Percentiles rank a stretch among this genome's conserved stretches.
These are phyloP conservation scores for Anthoceros angustus DNA, from an alignment of 225 moss, liverwort and hornwort species.

Conservation along the genomic window DNA sequence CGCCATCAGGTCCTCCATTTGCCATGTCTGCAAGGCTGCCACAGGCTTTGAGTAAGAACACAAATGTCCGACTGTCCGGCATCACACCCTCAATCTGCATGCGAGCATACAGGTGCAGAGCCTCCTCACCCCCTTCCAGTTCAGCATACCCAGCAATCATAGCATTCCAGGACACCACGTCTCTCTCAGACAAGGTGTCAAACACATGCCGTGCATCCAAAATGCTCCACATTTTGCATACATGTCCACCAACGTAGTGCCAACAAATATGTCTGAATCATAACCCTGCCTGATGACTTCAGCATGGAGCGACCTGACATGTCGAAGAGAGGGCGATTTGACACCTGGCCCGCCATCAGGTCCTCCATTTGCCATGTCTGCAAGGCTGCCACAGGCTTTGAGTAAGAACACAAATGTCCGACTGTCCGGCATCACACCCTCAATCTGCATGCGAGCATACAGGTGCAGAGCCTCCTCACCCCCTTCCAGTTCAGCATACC, in stretches of 20 bases:
- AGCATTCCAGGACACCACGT: background rate
- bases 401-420: background rate
- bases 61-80: background rate
- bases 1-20: background rate
- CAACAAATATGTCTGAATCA: background rate
- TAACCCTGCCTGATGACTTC: background rate
- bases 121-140: background rate
- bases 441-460: background rate
- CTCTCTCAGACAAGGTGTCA: background rate
- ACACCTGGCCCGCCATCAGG: background rate
- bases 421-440: background rate
- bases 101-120: background rate
- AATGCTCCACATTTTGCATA: slow-evolving; percentile 4
- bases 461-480: background rate
- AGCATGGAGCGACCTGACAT: background rate
- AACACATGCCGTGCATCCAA: background rate
- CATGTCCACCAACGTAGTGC: background rate
- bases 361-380: background rate
- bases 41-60: background rate
- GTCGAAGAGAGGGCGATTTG: background rate
- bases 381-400: background rate
- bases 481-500: background rate
- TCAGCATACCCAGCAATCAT: slow-evolving; percentile 1
- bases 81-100: background rate
- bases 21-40: background rate